Percentiles rank a stretch among this genome's conserved stretches.
Evolutionary conservation across 805 yeast species (phyloP).

Genomic region (Metschnikowia picachoensis): DNA sequence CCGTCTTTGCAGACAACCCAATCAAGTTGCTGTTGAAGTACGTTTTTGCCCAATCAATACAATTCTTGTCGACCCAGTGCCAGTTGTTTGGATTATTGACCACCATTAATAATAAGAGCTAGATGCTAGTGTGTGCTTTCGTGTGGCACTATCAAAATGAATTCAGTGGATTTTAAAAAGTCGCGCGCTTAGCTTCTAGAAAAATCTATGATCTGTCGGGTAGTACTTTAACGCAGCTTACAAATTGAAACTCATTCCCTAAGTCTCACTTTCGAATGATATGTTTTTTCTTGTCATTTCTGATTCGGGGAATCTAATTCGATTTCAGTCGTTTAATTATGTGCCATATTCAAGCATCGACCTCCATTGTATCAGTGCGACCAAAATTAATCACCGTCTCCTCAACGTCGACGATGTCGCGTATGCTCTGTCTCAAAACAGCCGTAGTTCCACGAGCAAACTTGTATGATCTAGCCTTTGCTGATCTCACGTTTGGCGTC

Average conservation of each 20-base stretch:
- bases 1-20: constrained; percentile 41
- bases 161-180: background rate
- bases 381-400: constrained; percentile 51
- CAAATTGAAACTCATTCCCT: too few relatives aligned
- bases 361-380: constrained; percentile 37
- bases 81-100: constrained; percentile 97
- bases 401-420: constrained; percentile 62
- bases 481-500: constrained; percentile 84
- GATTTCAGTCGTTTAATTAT: background rate
- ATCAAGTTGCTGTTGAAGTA: constrained; percentile 65
- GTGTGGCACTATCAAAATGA: background rate
- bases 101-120: constrained; percentile 54
- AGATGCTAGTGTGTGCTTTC: background rate
- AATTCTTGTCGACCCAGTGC: constrained; percentile 99
- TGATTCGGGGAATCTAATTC: too few relatives aligned
- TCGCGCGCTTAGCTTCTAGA: constrained; percentile 1
- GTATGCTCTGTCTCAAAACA: constrained; percentile 63
- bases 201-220: background rate
- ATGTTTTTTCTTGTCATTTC: too few relatives aligned
- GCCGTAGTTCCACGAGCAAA: constrained; percentile 95
- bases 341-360: constrained; percentile 30
- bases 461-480: constrained; percentile 78
- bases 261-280: too few relatives aligned
- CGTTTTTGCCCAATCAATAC: constrained; percentile 82
- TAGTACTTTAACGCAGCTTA: too few relatives aligned